phyloP scores from a whole-genome alignment of 1,139 yeast species.

The Blastobotrys malaysiensis region DNA sequence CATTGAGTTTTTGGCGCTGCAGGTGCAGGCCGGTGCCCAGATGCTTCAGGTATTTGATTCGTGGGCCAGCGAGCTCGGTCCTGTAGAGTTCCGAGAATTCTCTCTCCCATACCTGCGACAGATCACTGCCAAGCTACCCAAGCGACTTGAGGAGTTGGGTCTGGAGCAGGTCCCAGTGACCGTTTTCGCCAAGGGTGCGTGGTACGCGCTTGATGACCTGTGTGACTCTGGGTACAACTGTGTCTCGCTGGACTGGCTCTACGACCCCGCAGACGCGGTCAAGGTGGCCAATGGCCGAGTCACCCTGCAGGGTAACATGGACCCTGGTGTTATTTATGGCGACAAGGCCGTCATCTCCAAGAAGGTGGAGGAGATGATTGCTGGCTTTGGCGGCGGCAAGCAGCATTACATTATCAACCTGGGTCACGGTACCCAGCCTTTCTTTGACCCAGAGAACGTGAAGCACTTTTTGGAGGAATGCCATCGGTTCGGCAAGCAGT shows the following conservation, averaged over 20 bases:
- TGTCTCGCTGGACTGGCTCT: conserved; percentile 89
- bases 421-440: conserved; percentile 98
- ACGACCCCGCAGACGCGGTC: conserved; percentile 81
- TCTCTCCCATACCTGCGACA: conserved; percentile 82
- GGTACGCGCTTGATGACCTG: conserved; percentile 89
- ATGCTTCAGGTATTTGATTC: conserved; percentile 95
- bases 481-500: conserved; percentile 59
- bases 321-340: conserved; percentile 93
- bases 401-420: conserved; percentile 86
- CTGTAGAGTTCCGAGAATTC: conserved; percentile 79
- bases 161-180: conserved; percentile 77
- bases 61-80: conserved; percentile 97
- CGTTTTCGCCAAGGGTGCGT: conserved; percentile 92
- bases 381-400: conserved; percentile 89
- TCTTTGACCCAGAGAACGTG: conserved; percentile 88
- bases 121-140: conserved; percentile 65
- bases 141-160: conserved; percentile 66
- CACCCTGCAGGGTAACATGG: conserved; percentile 89
- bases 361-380: conserved; percentile 82
- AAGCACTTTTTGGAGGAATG: conserved; percentile 81
- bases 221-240: conserved; percentile 82
- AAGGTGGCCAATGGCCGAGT: conserved; percentile 72
- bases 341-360: conserved; percentile 69
- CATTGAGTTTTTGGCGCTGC: conserved; percentile 86
- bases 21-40: conserved; percentile 96